Evolutionary conservation across 768 basidiomycete species (phyloP).

Genomic region (Leccinum obscurum): DNA sequence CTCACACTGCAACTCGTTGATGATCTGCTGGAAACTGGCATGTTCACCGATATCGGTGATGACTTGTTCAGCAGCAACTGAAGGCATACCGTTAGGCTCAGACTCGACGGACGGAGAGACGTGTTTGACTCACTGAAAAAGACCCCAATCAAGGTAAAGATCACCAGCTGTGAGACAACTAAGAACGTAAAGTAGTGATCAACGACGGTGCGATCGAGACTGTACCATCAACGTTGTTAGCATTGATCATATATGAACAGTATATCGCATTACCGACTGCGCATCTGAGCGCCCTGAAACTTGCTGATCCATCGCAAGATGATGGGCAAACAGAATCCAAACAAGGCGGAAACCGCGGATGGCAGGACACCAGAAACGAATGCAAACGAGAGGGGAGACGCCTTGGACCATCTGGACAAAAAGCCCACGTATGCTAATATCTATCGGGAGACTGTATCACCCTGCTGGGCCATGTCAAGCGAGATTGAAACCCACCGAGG

Average conservation of each 20-base stretch:
- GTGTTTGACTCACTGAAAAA: constrained; percentile 63
- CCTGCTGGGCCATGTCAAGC: neutral
- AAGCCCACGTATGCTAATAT: constrained; percentile 67
- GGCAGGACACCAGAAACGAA: constrained; percentile 92
- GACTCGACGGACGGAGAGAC: neutral
- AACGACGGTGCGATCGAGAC: constrained; percentile 86
- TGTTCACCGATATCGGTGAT: constrained; percentile 50
- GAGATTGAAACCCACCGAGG: constrained; percentile 51
- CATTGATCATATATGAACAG: neutral
- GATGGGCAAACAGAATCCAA: constrained; percentile 89
- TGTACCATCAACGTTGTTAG: constrained; percentile 36
- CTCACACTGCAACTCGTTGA: constrained; percentile 51
- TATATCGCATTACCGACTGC: constrained; percentile 27
- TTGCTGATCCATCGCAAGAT: constrained; percentile 81
- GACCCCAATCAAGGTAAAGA: constrained; percentile 93
- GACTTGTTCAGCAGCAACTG: constrained; percentile 41
- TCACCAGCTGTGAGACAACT: constrained; percentile 88
- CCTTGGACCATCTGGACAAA: constrained; percentile 65
- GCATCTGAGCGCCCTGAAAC: constrained; percentile 58
- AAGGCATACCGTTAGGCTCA: neutral
- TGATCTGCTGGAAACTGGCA: constrained; percentile 44
- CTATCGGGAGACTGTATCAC: constrained; percentile 14
- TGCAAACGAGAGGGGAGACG: constrained; percentile 70
- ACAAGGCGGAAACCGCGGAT: constrained; percentile 82
- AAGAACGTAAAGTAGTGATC: constrained; percentile 94